Conservation (phyloP, 139 green algal species). For the Trebouxia sp. region DNA sequence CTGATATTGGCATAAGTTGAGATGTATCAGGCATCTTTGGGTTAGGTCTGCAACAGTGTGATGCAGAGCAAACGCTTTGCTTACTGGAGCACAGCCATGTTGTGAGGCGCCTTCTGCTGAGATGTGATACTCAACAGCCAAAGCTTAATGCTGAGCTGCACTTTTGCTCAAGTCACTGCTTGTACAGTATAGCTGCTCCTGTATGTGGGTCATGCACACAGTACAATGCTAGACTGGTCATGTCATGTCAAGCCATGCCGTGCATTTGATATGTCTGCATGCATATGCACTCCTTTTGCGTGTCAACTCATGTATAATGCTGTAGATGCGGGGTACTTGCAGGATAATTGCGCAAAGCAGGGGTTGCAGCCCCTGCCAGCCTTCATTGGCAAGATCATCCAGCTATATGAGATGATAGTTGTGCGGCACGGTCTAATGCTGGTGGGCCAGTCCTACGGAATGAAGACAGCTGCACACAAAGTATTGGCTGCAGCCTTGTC, state of each 20-base stretch:
- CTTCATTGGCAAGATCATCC: conserved; percentile 81
- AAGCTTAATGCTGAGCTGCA: too few species aligned
- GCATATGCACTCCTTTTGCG: background rate
- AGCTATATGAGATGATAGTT: conserved; percentile 83
- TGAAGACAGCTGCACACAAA: conserved; percentile 66
- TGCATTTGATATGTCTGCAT: background rate
- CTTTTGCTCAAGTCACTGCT: too few species aligned
- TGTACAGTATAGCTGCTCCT: too few species aligned
- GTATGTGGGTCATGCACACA: too few species aligned
- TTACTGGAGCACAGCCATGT: too few species aligned
- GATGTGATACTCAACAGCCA: too few species aligned
- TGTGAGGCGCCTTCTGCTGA: too few species aligned
- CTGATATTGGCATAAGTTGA: too few species aligned
- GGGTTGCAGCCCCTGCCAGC: conserved; percentile 65
- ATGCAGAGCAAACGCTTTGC: too few species aligned
- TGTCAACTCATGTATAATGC: background rate
- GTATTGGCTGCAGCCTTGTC: conserved; percentile 53
- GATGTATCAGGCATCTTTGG: too few species aligned
- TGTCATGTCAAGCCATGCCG: background rate
- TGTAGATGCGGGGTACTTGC: conserved; percentile 25
- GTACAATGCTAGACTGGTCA: too few species aligned
- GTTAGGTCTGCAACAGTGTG: too few species aligned
- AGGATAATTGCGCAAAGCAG: conserved; percentile 46
- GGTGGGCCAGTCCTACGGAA: conserved; percentile 61
- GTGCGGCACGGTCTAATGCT: conserved; percentile 51